Evolutionary conservation across 2,329 filamentous ascomycete species (phyloP).

Genomic region (Neocucurbitaria cava): DNA sequence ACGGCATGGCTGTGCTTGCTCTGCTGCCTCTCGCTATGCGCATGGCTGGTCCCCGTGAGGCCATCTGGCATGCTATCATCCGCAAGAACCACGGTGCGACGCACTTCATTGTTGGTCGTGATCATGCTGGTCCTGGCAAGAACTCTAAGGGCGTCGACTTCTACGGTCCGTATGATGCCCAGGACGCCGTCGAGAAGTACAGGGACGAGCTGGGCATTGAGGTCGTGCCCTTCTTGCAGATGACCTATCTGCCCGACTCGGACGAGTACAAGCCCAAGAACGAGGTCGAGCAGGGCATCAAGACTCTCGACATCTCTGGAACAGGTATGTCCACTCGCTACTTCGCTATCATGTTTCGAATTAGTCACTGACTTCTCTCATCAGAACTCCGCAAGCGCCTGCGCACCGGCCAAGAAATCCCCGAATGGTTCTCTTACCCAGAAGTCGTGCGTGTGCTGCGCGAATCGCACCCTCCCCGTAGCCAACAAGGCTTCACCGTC

Average conservation of each 20-base stretch:
- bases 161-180: conserved; percentile 97
- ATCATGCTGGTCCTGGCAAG: conserved; percentile 97
- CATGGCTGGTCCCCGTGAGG: conserved; percentile 97
- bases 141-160: conserved; percentile 97
- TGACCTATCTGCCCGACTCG: conserved; percentile 96
- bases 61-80: conserved; percentile 99
- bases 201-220: conserved; percentile 95
- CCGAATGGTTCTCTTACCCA: conserved; percentile 99
- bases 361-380: conserved; percentile 55
- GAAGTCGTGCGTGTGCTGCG: conserved; percentile 96
- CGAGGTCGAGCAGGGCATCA: conserved; percentile 81
- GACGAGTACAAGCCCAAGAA: conserved; percentile 97
- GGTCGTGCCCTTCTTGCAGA: conserved; percentile 99
- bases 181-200: conserved; percentile 96
- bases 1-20: conserved; percentile 97
- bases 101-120: conserved; percentile 98
- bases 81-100: conserved; percentile 99
- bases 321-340: conserved; percentile 46
- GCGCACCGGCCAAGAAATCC: conserved; percentile 90
- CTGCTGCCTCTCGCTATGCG: conserved; percentile 97
- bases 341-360: not conserved
- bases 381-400: conserved; percentile 90
- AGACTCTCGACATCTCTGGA: conserved; percentile 69
- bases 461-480: conserved; percentile 92
- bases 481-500: conserved; percentile 94